Evolutionary conservation across 257 asterid species (phyloP), one percentile per base, ranked within the genome.

Genomic region (Gynochthodes officinalis): DNA sequence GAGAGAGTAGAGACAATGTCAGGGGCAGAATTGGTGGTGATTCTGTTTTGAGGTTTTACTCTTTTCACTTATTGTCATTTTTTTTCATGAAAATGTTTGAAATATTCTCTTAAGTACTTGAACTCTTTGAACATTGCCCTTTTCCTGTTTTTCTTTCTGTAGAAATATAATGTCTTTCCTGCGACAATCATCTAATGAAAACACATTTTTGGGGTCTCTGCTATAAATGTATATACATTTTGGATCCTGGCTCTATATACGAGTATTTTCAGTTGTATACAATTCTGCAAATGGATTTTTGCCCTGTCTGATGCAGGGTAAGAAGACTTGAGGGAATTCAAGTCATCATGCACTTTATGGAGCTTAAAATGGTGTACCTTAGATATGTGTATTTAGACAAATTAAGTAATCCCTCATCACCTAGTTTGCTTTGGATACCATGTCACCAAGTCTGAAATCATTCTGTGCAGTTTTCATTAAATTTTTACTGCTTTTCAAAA

Each of bases 21-120:
- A 88, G 98, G 89, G 95, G 93, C 72, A 91, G 98, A 77, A 95
- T 95, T 76, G 99, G 98, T 39, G 99, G 99, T 75, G 99, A 95
- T 83, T 90, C 97, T 68, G 93, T 82, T 67, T 61, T 91, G 79
- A 95, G 99, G 98, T 95, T 66, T 27, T 16, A 71, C 74, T 72
- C 77, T 71, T 57, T 42, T 27, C 27, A 32, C 39, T 19, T 60
- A 39, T 66, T 35, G 66, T 21, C 16, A 2, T 30, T 59, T 60
- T 4, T 46, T 28, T 21, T 39, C 32, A 5, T 64, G 10, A 14
- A 1, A 73, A 73, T 50, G 7, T 10, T 64, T 25, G n/a, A 18
- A 49, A 66, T 25, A n/a, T 4, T n/a, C 2, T 25, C 25, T 32
- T 3, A 27, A 19, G 35, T 46, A 35, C 60, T 68, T 32, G 32